Conservation (phyloP, 2,329 filamentous ascomycete genomes). For the Cryphonectria japonica region DNA sequence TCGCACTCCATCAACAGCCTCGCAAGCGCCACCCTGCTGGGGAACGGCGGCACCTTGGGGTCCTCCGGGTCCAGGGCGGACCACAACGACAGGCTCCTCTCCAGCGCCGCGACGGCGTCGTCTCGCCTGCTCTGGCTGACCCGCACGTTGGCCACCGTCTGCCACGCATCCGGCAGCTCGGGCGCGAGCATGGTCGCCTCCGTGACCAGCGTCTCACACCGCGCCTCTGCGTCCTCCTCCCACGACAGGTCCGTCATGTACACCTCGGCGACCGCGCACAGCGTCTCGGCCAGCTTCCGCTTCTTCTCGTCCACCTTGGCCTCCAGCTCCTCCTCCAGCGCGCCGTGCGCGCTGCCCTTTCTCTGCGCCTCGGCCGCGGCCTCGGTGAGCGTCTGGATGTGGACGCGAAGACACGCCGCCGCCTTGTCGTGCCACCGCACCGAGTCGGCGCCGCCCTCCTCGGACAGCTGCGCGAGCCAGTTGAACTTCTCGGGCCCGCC, state of each 20-base stretch:
- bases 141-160: constrained; percentile 90
- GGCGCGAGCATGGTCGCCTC: constrained; percentile 88
- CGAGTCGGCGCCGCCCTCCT: constrained; percentile 68
- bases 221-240: constrained; percentile 87
- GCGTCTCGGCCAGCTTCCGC: constrained; percentile 81
- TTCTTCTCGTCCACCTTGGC: constrained; percentile 78
- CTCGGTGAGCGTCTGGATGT: constrained; percentile 67
- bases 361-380: constrained; percentile 39
- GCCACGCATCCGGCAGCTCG: constrained; percentile 83
- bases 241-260: constrained; percentile 98
- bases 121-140: constrained; percentile 82
- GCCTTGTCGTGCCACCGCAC: constrained; percentile 72
- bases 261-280: constrained; percentile 93
- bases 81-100: constrained; percentile 82
- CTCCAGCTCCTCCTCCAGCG: constrained; percentile 49
- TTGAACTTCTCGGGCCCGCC: constrained; percentile 93
- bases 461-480: constrained; percentile 88
- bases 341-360: constrained; percentile 40
- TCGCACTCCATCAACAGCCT: constrained; percentile 88
- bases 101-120: constrained; percentile 80
- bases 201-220: constrained; percentile 86
- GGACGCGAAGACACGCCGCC: constrained; percentile 70
- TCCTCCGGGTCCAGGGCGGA: constrained; percentile 74
- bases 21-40: constrained; percentile 80
- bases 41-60: constrained; percentile 78